These are phyloP conservation scores for Nemania sp. DNA, from an alignment of 2,329 filamentous ascomycete genomes.

Conservation along the genomic window DNA sequence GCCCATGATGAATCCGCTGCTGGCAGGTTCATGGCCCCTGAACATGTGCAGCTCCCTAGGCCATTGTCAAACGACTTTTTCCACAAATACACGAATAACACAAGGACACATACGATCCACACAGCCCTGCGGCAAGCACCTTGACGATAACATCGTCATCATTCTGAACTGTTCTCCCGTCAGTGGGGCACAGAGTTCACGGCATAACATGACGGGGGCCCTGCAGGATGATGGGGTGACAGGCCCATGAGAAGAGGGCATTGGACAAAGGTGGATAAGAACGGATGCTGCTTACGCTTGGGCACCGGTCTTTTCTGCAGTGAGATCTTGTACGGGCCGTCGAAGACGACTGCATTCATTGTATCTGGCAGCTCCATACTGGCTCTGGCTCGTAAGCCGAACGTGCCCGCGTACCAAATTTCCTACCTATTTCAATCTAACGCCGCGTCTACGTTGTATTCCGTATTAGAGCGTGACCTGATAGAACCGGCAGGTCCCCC, in stretches of 20 bases:
- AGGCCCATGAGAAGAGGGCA: slow-evolving; percentile 2
- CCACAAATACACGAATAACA: neutral
- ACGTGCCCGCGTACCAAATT: too few relatives aligned
- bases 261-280: neutral
- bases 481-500: neutral
- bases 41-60: slow-evolving; percentile 81
- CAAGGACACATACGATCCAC: slow-evolving; percentile 70
- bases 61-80: slow-evolving; percentile 11
- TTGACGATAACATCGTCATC: slow-evolving; percentile 79
- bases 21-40: slow-evolving; percentile 75
- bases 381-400: slow-evolving; percentile 11
- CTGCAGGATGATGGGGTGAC: neutral
- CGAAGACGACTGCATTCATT: slow-evolving; percentile 90
- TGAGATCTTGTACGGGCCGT: slow-evolving; percentile 73
- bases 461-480: slow-evolving; percentile 7
- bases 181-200: slow-evolving; percentile 10
- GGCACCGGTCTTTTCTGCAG: slow-evolving; percentile 82
- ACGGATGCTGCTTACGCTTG: slow-evolving; percentile 48
- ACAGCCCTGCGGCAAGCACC: slow-evolving; percentile 80
- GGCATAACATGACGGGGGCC: neutral
- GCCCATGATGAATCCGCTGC: slow-evolving; percentile 68
- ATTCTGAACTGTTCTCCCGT: slow-evolving; percentile 58
- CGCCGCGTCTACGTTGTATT: neutral
- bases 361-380: slow-evolving; percentile 45
- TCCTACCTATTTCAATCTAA: slow-evolving; percentile 10